Percentiles rank a stretch among this genome's conserved stretches.
Conservation (phyloP, 2,329 filamentous ascomycete species). For the Nemania sp. region DNA sequence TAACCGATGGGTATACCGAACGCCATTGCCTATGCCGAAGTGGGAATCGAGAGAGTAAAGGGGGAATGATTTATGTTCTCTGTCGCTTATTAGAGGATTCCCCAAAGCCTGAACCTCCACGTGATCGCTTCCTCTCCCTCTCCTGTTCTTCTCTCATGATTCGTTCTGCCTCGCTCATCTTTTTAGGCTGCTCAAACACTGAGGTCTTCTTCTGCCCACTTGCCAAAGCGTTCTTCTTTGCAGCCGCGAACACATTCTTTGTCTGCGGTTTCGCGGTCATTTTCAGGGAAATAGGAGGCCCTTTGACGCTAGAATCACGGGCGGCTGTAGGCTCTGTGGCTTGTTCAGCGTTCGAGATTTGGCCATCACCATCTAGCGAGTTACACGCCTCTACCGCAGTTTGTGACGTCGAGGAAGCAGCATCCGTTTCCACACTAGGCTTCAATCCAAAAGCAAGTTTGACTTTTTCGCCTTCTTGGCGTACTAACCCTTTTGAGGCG, state of each 20-base stretch:
- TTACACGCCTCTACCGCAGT: conserved; percentile 41
- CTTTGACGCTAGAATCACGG: conserved; percentile 47
- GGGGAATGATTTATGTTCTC: conserved; percentile 53
- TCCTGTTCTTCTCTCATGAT: conserved; percentile 91
- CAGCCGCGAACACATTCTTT: conserved; percentile 80
- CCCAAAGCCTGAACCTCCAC: conserved; percentile 60
- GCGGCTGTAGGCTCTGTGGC: conserved; percentile 21
- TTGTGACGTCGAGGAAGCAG: conserved; percentile 37
- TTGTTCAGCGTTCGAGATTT: conserved; percentile 24
- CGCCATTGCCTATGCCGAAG: conserved; percentile 44
- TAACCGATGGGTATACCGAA: conserved; percentile 43
- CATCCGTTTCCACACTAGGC: conserved; percentile 43
- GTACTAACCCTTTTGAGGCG: conserved; percentile 63
- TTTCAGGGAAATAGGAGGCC: conserved; percentile 70
- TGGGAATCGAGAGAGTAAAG: no score
- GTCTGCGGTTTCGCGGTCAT: conserved; percentile 72
- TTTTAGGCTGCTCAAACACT: conserved; percentile 74
- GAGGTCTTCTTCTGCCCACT: conserved; percentile 70
- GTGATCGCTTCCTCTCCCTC: conserved; percentile 73
- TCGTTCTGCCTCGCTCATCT: conserved; percentile 87
- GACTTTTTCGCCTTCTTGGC: conserved; percentile 80
- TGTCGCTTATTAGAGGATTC: conserved; percentile 65
- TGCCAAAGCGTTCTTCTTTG: conserved; percentile 76
- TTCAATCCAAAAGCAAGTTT: conserved; percentile 74
- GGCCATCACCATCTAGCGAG: conserved; percentile 33